Percentiles rank a stretch among this genome's conserved stretches.
These are phyloP conservation scores for Hydrangea macrophylla DNA, from an alignment of 148 eudicot species.

Conservation along the genomic window DNA sequence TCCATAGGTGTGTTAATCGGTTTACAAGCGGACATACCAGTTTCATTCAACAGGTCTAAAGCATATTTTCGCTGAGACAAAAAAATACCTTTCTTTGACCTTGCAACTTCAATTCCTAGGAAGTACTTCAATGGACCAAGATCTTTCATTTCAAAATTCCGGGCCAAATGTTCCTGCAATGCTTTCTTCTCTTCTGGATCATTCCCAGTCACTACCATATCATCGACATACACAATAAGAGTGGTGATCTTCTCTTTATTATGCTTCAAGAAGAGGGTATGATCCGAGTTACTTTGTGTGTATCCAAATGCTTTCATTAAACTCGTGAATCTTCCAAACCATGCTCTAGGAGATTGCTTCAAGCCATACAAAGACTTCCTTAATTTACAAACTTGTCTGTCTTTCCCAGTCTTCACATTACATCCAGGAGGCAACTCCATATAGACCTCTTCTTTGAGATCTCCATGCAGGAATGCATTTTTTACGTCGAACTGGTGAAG, in stretches of 20 bases:
- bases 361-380: too few relatives aligned
- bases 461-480: too few relatives aligned
- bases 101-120: neutral
- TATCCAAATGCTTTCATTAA: neutral
- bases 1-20: neutral
- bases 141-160: neutral
- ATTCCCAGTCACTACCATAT: too few relatives aligned
- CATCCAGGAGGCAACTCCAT: neutral
- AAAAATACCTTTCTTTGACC: neutral
- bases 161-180: too few relatives aligned
- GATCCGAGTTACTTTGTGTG: neutral
- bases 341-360: neutral
- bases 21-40: too few relatives aligned
- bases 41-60: neutral
- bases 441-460: neutral
- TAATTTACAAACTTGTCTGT: neutral
- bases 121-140: neutral
- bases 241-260: neutral
- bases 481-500: too few relatives aligned
- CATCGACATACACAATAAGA: neutral
- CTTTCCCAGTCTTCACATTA: neutral
- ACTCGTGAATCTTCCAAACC: neutral
- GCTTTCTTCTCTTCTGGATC: too few relatives aligned
- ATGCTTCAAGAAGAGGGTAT: slow-evolving; percentile 3
- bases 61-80: too few relatives aligned